A percentile compares a stretch with the other conserved stretches of the same genome.
phyloP scores from a whole-genome alignment of 2,329 filamentous ascomycete species.

The Teratosphaeria pseudoeucalypti region DNA sequence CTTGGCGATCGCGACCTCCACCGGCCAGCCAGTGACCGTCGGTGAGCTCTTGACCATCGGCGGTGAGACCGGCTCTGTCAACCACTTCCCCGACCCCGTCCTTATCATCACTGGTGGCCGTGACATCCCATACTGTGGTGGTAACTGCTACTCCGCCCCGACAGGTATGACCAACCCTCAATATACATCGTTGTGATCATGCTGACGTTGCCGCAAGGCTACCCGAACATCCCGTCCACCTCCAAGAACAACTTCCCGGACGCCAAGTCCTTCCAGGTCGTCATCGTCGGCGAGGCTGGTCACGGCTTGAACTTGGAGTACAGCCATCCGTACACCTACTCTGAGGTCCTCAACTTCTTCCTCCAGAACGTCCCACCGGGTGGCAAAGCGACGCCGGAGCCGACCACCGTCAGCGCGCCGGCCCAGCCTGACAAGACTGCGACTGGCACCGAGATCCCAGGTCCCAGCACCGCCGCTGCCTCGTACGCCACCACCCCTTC shows the following conservation, averaged over 20 bases:
- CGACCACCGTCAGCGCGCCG: background rate
- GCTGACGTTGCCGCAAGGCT: slow-evolving; percentile 8
- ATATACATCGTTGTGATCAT: background rate
- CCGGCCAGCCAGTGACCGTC: slow-evolving; percentile 46
- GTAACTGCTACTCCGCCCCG: slow-evolving; percentile 41
- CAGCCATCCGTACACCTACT: slow-evolving; percentile 19
- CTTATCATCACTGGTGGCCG: slow-evolving; percentile 52
- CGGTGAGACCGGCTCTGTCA: slow-evolving; percentile 26
- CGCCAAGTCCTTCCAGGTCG: slow-evolving; percentile 37
- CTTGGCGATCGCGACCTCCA: slow-evolving; percentile 35
- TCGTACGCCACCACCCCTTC: background rate
- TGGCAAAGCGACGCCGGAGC: background rate
- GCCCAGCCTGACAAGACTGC: background rate
- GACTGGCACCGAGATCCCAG: background rate
- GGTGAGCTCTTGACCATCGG: slow-evolving; percentile 50
- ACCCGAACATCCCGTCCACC: slow-evolving; percentile 35
- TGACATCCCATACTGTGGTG: slow-evolving; percentile 46
- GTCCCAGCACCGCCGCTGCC: background rate
- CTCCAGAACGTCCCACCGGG: slow-evolving; percentile 9
- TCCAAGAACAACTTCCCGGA: slow-evolving; percentile 35
- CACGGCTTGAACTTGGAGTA: slow-evolving; percentile 28
- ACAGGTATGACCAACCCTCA: slow-evolving; percentile 17
- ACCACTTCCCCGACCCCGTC: slow-evolving; percentile 43
- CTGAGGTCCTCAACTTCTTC: slow-evolving; percentile 21
- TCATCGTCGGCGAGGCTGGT: slow-evolving; percentile 42